Evolutionary conservation across 2,329 filamentous ascomycete genomes (phyloP).

Genomic region (Juglanconis juglandina): DNA sequence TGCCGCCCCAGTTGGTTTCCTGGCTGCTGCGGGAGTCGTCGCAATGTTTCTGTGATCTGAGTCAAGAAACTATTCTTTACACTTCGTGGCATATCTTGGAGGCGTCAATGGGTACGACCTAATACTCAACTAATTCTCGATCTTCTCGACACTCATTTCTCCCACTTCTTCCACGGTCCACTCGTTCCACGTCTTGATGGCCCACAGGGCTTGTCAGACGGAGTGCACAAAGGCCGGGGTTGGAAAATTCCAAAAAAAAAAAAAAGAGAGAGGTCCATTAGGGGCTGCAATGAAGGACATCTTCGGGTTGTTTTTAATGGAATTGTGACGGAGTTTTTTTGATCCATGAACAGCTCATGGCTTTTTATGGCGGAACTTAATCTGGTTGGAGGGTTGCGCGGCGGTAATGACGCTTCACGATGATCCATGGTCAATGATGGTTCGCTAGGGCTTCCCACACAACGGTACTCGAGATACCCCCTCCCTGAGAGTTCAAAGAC

Average conservation of each 20-base stretch:
- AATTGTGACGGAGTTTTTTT: slow-evolving; percentile 10
- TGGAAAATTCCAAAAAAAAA: background rate
- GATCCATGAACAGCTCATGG: slow-evolving; percentile 13
- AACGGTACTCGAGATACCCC: slow-evolving; percentile 20
- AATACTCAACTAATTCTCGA: slow-evolving; percentile 11
- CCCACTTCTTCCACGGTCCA: slow-evolving; percentile 5
- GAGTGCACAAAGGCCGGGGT: slow-evolving; percentile 3
- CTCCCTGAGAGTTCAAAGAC: slow-evolving; percentile 15
- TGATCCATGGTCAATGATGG: slow-evolving; percentile 7
- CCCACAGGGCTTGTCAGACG: background rate
- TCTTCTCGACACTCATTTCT: slow-evolving; percentile 11
- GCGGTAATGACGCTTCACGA: slow-evolving; percentile 16
- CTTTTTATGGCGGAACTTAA: slow-evolving; percentile 12
- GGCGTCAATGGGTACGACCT: background rate
- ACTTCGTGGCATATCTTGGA: background rate
- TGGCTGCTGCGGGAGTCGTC: slow-evolving; percentile 48
- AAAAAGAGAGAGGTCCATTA: background rate
- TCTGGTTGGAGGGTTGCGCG: slow-evolving; percentile 5
- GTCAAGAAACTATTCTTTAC: slow-evolving; percentile 4
- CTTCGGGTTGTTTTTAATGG: slow-evolving; percentile 11
- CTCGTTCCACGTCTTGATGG: slow-evolving; percentile 2
- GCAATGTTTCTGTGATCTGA: slow-evolving; percentile 44
- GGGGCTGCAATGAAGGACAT: slow-evolving; percentile 12
- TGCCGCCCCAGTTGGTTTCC: slow-evolving; percentile 42
- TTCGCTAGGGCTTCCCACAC: background rate